Evolutionary conservation across 208 protist genomes (phyloP).

Genomic region (Naegleria lovaniensis): DNA sequence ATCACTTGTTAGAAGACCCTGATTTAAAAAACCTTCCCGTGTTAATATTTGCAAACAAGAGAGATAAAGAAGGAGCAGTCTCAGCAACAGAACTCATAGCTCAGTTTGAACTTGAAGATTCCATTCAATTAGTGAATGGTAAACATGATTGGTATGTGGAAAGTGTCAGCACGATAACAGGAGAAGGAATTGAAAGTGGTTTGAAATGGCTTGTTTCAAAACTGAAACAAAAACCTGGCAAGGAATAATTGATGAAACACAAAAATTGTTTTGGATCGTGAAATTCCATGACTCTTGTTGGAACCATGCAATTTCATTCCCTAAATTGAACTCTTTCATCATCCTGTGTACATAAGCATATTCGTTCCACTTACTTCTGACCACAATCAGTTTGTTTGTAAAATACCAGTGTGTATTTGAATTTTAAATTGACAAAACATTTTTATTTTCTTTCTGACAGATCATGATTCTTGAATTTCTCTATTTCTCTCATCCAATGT

Average conservation of each 20-base stretch:
- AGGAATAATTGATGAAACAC: neutral
- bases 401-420: too few relatives aligned
- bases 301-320: too few relatives aligned
- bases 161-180: neutral
- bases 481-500: too few relatives aligned
- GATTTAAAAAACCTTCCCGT: constrained; percentile 80
- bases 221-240: neutral
- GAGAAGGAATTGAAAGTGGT: neutral
- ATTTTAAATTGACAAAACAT: too few relatives aligned
- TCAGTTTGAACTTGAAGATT: constrained; percentile 1
- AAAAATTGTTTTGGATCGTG: too few relatives aligned
- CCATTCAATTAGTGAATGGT: neutral
- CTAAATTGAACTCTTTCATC: too few relatives aligned
- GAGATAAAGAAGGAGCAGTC: neutral
- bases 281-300: too few relatives aligned
- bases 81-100: constrained; percentile 15
- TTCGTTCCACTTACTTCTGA: too few relatives aligned
- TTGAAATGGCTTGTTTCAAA: neutral
- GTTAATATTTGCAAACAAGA: constrained; percentile 92
- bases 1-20: constrained; percentile 78
- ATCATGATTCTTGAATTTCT: too few relatives aligned
- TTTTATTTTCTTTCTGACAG: too few relatives aligned
- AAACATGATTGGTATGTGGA: constrained; percentile 14
- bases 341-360: too few relatives aligned
- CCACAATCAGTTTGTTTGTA: too few relatives aligned